These are phyloP conservation scores for Aspergillus flavus DNA, from an alignment of 2,329 filamentous ascomycete genomes.

Conservation along the genomic window DNA sequence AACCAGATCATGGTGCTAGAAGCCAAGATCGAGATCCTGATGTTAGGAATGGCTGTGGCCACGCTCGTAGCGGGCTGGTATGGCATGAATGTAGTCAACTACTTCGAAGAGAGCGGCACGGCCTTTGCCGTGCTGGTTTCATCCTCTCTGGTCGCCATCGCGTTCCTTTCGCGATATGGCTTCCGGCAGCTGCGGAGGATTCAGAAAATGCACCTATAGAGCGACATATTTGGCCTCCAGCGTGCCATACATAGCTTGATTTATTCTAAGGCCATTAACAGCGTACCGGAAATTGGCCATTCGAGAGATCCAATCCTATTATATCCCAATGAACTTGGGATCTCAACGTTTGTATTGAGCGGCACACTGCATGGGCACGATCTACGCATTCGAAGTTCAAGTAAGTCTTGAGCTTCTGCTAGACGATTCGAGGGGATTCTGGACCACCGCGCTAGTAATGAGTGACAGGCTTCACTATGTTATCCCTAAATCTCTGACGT, in stretches of 20 bases:
- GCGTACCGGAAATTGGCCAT: no score
- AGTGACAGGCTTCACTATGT: background rate
- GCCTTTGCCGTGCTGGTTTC: slow-evolving; percentile 29
- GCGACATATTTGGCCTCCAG: background rate
- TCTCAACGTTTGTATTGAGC: no score
- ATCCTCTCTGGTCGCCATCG: slow-evolving; percentile 24
- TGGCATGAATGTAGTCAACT: slow-evolving; percentile 44
- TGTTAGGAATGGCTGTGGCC: slow-evolving; percentile 38
- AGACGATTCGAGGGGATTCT: no score
- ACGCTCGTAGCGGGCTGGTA: slow-evolving; percentile 40
- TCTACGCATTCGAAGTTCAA: no score
- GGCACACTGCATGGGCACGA: no score
- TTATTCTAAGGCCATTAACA: no score
- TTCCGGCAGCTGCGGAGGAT: slow-evolving; percentile 27
- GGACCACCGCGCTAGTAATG: no score
- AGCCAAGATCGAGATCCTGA: slow-evolving; percentile 39
- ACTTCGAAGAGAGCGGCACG: slow-evolving; percentile 33
- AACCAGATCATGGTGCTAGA: slow-evolving; percentile 46
- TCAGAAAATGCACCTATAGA: slow-evolving; percentile 23
- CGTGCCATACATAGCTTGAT: background rate
- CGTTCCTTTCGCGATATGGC: slow-evolving; percentile 28
- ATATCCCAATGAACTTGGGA: no score
- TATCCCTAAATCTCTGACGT: background rate
- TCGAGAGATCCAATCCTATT: no score
- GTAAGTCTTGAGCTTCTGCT: no score